Evolutionary conservation across 495 filamentous ascomycete species (phyloP).

Genomic region (Podospora pseudocomata): DNA sequence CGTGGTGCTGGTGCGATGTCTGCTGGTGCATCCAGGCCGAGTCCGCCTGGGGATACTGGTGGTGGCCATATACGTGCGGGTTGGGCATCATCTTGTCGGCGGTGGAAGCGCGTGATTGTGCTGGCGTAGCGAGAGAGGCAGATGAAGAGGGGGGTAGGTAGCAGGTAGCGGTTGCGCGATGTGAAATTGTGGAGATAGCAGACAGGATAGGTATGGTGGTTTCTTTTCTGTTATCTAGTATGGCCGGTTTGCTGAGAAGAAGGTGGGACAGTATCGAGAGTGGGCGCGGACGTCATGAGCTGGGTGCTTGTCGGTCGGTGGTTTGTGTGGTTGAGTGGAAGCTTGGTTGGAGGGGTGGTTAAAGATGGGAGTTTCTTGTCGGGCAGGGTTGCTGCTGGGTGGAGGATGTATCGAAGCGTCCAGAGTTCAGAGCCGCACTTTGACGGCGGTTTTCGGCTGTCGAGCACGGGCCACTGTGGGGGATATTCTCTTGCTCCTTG

Average conservation of each 20-base stretch:
- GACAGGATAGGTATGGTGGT: neutral
- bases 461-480: constrained; percentile 8
- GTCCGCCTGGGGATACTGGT: constrained; percentile 73
- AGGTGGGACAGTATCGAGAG: constrained; percentile 10
- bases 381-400: neutral
- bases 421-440: neutral
- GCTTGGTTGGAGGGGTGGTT: neutral
- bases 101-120: neutral
- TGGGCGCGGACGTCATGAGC: constrained; percentile 24
- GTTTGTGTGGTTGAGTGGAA: neutral
- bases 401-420: neutral
- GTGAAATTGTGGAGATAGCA: neutral
- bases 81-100: constrained; percentile 39
- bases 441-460: constrained; percentile 1
- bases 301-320: neutral
- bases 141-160: neutral
- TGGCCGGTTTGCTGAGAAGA: constrained; percentile 20
- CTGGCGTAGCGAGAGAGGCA: neutral
- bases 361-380: neutral
- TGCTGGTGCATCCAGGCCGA: constrained; percentile 73
- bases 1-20: constrained; percentile 62
- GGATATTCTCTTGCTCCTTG: neutral
- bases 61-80: constrained; percentile 56
- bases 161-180: neutral
- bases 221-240: constrained; percentile 4